Conservation (phyloP, 345 rosid species). For the Salix udensis region DNA sequence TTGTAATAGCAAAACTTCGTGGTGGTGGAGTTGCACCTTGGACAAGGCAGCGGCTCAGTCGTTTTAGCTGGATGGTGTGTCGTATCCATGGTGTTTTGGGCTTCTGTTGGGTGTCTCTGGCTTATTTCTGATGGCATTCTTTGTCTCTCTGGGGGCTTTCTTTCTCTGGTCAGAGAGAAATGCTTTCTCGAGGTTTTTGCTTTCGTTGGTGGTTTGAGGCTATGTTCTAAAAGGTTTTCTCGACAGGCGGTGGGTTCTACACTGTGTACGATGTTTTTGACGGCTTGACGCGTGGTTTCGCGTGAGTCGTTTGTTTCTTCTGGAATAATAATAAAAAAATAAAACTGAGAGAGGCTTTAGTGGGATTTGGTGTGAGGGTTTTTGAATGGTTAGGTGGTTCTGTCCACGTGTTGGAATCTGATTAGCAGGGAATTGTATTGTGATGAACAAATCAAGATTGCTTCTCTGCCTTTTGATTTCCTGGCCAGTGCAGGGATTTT, state of each 20-base stretch:
- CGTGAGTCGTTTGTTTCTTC: neutral
- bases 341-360: neutral
- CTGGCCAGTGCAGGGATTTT: too few relatives aligned
- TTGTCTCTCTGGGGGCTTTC: neutral
- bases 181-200: neutral
- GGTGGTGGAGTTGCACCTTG: constrained; percentile 50
- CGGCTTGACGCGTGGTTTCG: constrained; percentile 15
- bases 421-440: neutral
- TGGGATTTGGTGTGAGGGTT: neutral
- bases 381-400: neutral
- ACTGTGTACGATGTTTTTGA: neutral
- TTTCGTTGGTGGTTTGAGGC: neutral
- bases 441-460: neutral
- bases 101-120: constrained; percentile 18
- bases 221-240: neutral
- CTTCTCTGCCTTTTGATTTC: neutral
- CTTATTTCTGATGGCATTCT: constrained; percentile 36
- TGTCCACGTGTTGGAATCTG: neutral
- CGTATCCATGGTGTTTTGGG: constrained; percentile 14
- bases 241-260: constrained; percentile 3
- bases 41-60: constrained; percentile 46
- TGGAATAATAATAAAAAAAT: neutral
- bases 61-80: constrained; percentile 26
- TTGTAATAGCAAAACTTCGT: constrained; percentile 71
- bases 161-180: neutral